Evolutionary conservation across 106 monocot genomes (phyloP), one percentile per base, ranked within the genome.

Genomic region (Gastrodia elata): DNA sequence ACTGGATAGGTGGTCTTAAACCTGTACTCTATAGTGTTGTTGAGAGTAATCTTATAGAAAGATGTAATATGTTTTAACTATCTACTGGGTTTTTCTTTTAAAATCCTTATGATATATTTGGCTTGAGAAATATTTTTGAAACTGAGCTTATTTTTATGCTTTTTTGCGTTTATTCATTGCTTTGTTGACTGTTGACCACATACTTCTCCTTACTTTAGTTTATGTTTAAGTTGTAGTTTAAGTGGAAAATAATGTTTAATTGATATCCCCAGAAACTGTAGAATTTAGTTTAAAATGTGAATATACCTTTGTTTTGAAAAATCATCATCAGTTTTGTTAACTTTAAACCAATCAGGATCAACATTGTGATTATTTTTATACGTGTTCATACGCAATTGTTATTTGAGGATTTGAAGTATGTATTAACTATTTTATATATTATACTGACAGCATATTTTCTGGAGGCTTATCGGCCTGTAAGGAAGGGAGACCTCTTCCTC

Each of bases 401-500:
- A 20, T 48, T 18, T 0, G 48, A 48, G 3, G n/a, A n/a, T n/a
- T n/a, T n/a, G n/a, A n/a, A n/a, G n/a, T n/a, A n/a, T n/a, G n/a
- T n/a, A n/a, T n/a, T n/a, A n/a, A n/a, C n/a, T n/a, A n/a, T 61
- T 4, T 32, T 61, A 27, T 61, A 27, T 61, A 9, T 61, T 33
- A 8, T 15, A 0, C 14, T 28, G 10, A 6, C 86, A 86, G 86
- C 87, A 32, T 87, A 87, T 57, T 87, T 87, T 70, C 46, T 83
- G n/a, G 87, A 84, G 77, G 80, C 87, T 18, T 87, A 83, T 59
- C 83, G 87, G 65, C 87, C 87, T 42, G 57, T 83, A 13, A 80
- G 87, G 49, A 87, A 87, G 73, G 83, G 83, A 37, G 87, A 87
- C 72, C 75, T 87, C 26, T 87, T 87, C 73, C 83, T 81, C 46